phyloP scores from a whole-genome alignment of 2,329 filamentous ascomycete genomes.

The Geoglossum cookeanum region DNA sequence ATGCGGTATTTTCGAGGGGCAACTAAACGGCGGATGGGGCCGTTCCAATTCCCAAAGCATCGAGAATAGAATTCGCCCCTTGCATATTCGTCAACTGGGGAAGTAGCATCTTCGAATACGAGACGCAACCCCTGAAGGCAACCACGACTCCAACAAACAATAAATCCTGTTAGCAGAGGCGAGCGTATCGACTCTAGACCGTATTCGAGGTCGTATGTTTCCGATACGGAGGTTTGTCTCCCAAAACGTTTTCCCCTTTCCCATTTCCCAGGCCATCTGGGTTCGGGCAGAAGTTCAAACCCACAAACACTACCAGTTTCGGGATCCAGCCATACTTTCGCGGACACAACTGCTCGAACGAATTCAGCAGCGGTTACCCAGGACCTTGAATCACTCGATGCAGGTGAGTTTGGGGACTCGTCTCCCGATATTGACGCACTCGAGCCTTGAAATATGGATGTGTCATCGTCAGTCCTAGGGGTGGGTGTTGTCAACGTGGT shows the following conservation, averaged over 20 bases:
- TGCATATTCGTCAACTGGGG: neutral
- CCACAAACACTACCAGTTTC: neutral
- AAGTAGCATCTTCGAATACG: slow-evolving; percentile 5
- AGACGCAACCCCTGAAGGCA: slow-evolving; percentile 10
- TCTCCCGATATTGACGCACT: neutral
- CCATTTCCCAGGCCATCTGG: neutral
- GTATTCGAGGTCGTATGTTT: neutral
- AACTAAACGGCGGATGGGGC: slow-evolving; percentile 6
- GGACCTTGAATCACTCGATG: neutral
- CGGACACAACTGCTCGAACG: neutral
- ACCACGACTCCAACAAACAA: neutral
- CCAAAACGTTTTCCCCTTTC: neutral
- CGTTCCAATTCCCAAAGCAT: slow-evolving; percentile 10
- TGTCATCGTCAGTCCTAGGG: neutral
- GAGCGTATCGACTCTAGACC: neutral
- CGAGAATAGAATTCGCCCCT: slow-evolving; percentile 5
- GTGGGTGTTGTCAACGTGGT: slow-evolving; percentile 5
- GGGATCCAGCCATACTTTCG: slow-evolving; percentile 2
- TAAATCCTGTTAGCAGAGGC: slow-evolving; percentile 1
- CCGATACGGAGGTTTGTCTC: slow-evolving; percentile 1
- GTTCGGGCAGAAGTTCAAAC: neutral
- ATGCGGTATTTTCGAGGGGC: slow-evolving; percentile 7
- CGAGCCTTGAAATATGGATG: neutral
- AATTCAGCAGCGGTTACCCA: neutral
- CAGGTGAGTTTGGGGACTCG: neutral